Conservation (phyloP, 805 yeast genomes). For the Kodamaea jinghongensis region DNA sequence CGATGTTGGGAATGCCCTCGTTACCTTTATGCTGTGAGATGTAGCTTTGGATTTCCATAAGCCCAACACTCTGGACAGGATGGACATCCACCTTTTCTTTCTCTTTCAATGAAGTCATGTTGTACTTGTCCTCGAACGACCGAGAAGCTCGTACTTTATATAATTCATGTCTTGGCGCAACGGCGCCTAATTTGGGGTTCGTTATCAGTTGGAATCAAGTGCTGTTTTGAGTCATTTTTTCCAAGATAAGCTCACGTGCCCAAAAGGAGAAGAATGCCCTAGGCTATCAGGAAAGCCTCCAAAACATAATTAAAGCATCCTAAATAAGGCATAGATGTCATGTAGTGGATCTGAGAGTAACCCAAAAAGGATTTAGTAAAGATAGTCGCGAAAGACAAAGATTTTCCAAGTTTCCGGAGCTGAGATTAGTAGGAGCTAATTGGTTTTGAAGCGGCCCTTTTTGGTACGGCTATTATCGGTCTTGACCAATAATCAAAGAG, state of each 20-base stretch:
- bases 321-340: too few relatives aligned
- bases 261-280: too few relatives aligned
- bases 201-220: not conserved
- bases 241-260: slow-evolving; percentile 2
- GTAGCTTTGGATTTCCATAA: slow-evolving; percentile 7
- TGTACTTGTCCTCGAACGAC: slow-evolving; percentile 7
- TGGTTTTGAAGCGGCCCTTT: too few relatives aligned
- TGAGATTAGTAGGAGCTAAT: too few relatives aligned
- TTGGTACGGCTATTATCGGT: too few relatives aligned
- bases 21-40: slow-evolving; percentile 1
- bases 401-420: too few relatives aligned
- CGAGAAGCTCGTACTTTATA: not conserved
- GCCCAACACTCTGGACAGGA: slow-evolving; percentile 10
- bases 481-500: too few relatives aligned
- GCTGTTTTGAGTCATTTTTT: not conserved
- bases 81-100: slow-evolving; percentile 6
- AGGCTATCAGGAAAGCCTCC: too few relatives aligned
- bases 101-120: slow-evolving; percentile 9
- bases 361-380: too few relatives aligned
- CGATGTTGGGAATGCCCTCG: slow-evolving; percentile 2
- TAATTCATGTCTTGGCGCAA: not conserved
- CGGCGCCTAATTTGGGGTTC: not conserved
- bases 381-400: too few relatives aligned
- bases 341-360: too few relatives aligned
- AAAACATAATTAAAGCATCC: too few relatives aligned